These are phyloP conservation scores for Septoria linicola DNA, from an alignment of 2,329 filamentous ascomycete species.

Conservation along the genomic window DNA sequence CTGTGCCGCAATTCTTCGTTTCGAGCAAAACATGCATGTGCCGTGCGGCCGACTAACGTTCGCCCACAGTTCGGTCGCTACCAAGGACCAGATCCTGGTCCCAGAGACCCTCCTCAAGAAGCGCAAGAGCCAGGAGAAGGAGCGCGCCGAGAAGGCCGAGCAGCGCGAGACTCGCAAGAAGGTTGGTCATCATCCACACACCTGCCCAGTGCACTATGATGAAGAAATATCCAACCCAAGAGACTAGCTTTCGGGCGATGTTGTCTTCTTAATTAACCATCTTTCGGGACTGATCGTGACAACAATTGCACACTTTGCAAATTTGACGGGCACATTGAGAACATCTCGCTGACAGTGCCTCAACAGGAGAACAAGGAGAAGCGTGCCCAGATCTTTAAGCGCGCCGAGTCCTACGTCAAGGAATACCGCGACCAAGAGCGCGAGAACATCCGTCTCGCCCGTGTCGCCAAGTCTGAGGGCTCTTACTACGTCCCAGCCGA, in stretches of 20 bases:
- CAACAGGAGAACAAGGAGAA: slow-evolving; percentile 95
- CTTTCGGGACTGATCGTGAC: slow-evolving; percentile 90
- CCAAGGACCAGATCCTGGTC: slow-evolving; percentile 92
- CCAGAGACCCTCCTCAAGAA: slow-evolving; percentile 99
- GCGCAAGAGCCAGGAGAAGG: slow-evolving; percentile 99
- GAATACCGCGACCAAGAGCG: slow-evolving; percentile 98
- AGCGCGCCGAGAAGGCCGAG: slow-evolving; percentile 76
- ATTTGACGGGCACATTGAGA: slow-evolving; percentile 15
- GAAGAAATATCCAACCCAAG: slow-evolving; percentile 67
- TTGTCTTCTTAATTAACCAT: slow-evolving; percentile 96
- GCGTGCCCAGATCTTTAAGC: slow-evolving; percentile 98
- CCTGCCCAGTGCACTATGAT: slow-evolving; percentile 62
- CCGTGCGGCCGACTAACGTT: slow-evolving; percentile 67
- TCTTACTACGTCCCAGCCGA: slow-evolving; percentile 93
- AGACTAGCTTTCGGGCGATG: slow-evolving; percentile 91
- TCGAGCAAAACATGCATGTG: slow-evolving; percentile 56
- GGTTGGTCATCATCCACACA: slow-evolving; percentile 58
- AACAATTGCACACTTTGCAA: slow-evolving; percentile 42
- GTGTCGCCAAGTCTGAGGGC: slow-evolving; percentile 86
- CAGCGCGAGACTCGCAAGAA: slow-evolving; percentile 67
- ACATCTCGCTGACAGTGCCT: slow-evolving; percentile 39
- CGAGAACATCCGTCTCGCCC: slow-evolving; percentile 92
- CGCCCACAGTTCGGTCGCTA: slow-evolving; percentile 77
- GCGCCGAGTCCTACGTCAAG: slow-evolving; percentile 99
- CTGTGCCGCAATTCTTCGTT: slow-evolving; percentile 90